These are phyloP conservation scores for Ottelia alismoides DNA, from an alignment of 106 monocot species.

Conservation along the genomic window DNA sequence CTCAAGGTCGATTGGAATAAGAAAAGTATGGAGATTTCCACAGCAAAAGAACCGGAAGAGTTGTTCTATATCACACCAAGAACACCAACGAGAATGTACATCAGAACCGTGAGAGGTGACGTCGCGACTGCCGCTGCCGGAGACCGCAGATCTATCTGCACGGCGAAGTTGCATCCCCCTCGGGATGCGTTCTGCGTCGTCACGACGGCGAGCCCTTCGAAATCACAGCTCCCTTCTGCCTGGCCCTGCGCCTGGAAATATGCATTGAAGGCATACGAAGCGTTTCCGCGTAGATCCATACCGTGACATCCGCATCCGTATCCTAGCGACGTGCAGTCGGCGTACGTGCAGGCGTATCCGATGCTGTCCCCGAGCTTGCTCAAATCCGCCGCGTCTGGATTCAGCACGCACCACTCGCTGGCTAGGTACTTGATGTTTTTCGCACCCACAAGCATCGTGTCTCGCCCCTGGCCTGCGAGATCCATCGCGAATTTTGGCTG, in stretches of 20 bases:
- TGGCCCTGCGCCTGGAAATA: slow-evolving; percentile 17
- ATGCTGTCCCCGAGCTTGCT: not conserved
- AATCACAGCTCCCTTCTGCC: slow-evolving; percentile 9
- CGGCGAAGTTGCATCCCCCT: slow-evolving; percentile 7
- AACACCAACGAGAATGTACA: too few species aligned
- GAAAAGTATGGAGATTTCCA: not conserved
- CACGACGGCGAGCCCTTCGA: slow-evolving; percentile 17
- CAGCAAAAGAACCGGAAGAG: not conserved
- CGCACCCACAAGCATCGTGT: too few species aligned
- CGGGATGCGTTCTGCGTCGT: slow-evolving; percentile 9
- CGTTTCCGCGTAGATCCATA: slow-evolving; percentile 4
- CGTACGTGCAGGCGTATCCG: slow-evolving; percentile 1
- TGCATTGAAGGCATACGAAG: slow-evolving; percentile 16
- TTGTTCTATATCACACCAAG: too few species aligned
- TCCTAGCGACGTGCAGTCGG: too few species aligned
- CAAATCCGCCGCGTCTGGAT: not conserved
- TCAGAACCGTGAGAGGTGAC: too few species aligned
- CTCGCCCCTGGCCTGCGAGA: too few species aligned
- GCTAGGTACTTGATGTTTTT: too few species aligned
- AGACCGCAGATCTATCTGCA: slow-evolving; percentile 5
- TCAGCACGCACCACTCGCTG: too few species aligned
- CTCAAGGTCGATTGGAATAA: not conserved
- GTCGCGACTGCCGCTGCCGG: not conserved
- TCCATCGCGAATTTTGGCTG: too few species aligned
- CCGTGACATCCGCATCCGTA: slow-evolving; percentile 7